phyloP scores from a whole-genome alignment of 768 basidiomycete genomes.

The Hericium coralloides region DNA sequence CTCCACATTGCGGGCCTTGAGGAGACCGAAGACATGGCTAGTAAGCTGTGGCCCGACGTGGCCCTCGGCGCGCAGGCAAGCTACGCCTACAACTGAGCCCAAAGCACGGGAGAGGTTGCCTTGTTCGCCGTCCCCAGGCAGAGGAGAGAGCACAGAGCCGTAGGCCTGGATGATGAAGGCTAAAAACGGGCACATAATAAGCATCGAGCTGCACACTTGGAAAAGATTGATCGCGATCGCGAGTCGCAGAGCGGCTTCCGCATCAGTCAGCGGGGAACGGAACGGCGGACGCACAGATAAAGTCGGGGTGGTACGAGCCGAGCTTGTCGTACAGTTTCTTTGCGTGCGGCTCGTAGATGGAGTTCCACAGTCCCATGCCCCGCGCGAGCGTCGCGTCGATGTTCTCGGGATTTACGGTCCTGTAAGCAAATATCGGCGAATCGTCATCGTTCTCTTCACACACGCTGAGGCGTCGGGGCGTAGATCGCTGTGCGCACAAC shows the following conservation, averaged over 20 bases:
- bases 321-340: constrained; percentile 86
- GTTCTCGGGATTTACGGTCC: constrained; percentile 34
- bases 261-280: constrained; percentile 3
- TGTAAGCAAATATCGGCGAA: constrained; percentile 1
- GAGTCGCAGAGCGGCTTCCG: constrained; percentile 4
- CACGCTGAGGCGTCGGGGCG: background rate
- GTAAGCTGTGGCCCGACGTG: constrained; percentile 80
- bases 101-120: constrained; percentile 80
- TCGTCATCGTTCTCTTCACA: background rate
- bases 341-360: constrained; percentile 84
- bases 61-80: constrained; percentile 77
- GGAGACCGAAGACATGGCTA: constrained; percentile 84
- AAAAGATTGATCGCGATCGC: constrained; percentile 11
- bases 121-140: constrained; percentile 52
- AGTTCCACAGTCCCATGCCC: constrained; percentile 70
- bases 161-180: constrained; percentile 86
- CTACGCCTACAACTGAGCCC: constrained; percentile 78
- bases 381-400: constrained; percentile 61
- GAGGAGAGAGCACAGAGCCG: constrained; percentile 67
- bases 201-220: background rate
- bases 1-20: constrained; percentile 65
- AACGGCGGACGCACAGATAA: constrained; percentile 64
- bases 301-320: constrained; percentile 84
- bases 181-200: constrained; percentile 21
- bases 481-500: background rate